Evolutionary conservation across 1,139 yeast species (phyloP).

Genomic region (Spencermartinsiella ligniputridi): DNA sequence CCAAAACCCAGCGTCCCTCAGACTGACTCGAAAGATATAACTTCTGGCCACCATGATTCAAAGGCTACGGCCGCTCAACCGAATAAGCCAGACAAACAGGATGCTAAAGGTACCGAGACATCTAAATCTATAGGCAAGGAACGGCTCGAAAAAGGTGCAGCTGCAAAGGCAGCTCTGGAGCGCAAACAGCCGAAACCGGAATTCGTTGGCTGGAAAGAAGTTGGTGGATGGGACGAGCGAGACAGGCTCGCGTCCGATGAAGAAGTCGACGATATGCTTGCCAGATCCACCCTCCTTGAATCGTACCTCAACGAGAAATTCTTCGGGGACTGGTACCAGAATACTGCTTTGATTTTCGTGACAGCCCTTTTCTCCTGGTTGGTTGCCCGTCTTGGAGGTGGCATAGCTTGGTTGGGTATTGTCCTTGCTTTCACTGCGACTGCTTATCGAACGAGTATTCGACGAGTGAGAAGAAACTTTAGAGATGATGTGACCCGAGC

Average conservation of each 20-base stretch:
- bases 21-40: background rate
- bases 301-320: constrained; percentile 62
- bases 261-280: constrained; percentile 65
- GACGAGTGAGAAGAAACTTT: constrained; percentile 67
- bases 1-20: background rate
- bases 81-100: background rate
- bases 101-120: constrained; percentile 1
- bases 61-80: constrained; percentile 1
- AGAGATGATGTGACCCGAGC: constrained; percentile 85
- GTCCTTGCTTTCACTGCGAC: constrained; percentile 57
- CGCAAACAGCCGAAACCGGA: constrained; percentile 22
- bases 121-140: constrained; percentile 4
- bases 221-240: constrained; percentile 75
- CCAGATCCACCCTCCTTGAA: constrained; percentile 66
- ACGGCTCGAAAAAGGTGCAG: background rate
- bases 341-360: constrained; percentile 59
- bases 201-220: constrained; percentile 84
- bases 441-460: constrained; percentile 76
- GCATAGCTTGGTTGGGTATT: constrained; percentile 76
- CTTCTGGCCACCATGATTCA: background rate
- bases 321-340: constrained; percentile 96
- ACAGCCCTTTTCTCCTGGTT: constrained; percentile 73
- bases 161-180: background rate
- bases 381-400: constrained; percentile 71
- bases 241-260: constrained; percentile 51